Percentiles rank a stretch among this genome's conserved stretches.
Conservation (phyloP, 805 yeast genomes). For the Ogataea neopini region DNA sequence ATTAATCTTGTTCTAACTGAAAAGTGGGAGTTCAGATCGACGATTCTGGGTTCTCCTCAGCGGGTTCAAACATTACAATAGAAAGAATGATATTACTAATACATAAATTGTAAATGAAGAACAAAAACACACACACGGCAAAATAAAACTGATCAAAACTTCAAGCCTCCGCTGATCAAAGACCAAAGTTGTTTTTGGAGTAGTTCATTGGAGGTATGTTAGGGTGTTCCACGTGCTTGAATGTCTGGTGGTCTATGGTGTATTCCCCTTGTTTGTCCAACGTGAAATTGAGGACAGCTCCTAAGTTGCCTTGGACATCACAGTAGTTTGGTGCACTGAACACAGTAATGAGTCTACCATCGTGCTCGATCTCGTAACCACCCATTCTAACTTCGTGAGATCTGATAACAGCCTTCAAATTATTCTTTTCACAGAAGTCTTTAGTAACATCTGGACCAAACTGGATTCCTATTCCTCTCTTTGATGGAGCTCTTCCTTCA, state of each 20-base stretch:
- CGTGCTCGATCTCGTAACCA: conserved; percentile 87
- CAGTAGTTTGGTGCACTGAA: conserved; percentile 98
- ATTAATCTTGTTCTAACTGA: conserved; percentile 14
- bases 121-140: not conserved
- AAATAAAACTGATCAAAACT: not conserved
- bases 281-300: conserved; percentile 80
- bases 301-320: conserved; percentile 87
- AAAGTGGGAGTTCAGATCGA: conserved; percentile 6
- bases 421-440: conserved; percentile 69
- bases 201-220: conserved; percentile 94
- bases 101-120: conserved; percentile 3
- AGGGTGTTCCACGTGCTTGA: conserved; percentile 87
- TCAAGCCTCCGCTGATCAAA: conserved; percentile 12
- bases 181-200: conserved; percentile 49
- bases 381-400: conserved; percentile 95
- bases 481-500: conserved; percentile 81
- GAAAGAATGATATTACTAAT: conserved; percentile 1
- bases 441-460: conserved; percentile 96
- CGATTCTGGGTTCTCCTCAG: conserved; percentile 11
- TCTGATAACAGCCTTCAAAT: conserved; percentile 77
- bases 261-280: conserved; percentile 46
- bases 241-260: conserved; percentile 56
- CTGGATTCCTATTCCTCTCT: conserved; percentile 93
- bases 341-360: conserved; percentile 86
- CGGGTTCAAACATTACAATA: conserved; percentile 17